Conservation (phyloP, 108 stramenopile species). For the Nitzschia sp. region DNA sequence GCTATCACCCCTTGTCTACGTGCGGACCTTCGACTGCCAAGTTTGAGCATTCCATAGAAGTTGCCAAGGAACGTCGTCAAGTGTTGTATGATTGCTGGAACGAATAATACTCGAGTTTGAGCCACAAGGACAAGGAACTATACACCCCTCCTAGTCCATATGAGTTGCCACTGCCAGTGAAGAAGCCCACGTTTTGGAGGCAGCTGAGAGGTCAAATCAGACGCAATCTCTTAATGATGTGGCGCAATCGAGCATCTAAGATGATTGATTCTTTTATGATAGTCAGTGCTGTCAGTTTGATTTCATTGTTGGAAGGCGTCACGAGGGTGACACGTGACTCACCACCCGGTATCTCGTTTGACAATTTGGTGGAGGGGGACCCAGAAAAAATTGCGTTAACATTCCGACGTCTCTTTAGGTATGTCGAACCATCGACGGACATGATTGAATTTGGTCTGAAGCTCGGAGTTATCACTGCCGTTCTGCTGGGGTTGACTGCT, state of each 20-base stretch:
- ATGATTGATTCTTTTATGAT: conserved; percentile 34
- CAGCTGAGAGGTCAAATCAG: conserved; percentile 35
- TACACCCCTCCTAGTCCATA: conserved; percentile 33
- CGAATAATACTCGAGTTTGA: conserved; percentile 9
- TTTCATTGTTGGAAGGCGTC: conserved; percentile 33
- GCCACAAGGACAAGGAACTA: background rate
- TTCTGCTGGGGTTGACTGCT: conserved; percentile 44
- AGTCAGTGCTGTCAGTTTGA: conserved; percentile 33
- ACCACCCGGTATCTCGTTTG: conserved; percentile 25
- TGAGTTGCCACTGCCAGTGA: conserved; percentile 18
- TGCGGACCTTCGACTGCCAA: background rate
- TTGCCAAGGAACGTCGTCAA: conserved; percentile 27
- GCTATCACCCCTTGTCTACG: background rate
- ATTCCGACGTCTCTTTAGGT: conserved; percentile 15
- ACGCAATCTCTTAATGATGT: conserved; percentile 28
- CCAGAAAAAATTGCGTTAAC: background rate
- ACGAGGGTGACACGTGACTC: background rate
- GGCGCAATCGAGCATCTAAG: conserved; percentile 36
- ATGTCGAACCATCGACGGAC: background rate
- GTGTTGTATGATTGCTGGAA: conserved; percentile 35
- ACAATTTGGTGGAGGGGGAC: background rate
- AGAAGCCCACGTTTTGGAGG: conserved; percentile 13
- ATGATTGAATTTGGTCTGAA: conserved; percentile 29
- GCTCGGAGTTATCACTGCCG: conserved; percentile 38
- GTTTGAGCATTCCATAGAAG: conserved; percentile 5